Evolutionary conservation across 768 basidiomycete genomes (phyloP), one percentile per base, ranked within the genome.

Genomic region (Tephrocybe sp.): DNA sequence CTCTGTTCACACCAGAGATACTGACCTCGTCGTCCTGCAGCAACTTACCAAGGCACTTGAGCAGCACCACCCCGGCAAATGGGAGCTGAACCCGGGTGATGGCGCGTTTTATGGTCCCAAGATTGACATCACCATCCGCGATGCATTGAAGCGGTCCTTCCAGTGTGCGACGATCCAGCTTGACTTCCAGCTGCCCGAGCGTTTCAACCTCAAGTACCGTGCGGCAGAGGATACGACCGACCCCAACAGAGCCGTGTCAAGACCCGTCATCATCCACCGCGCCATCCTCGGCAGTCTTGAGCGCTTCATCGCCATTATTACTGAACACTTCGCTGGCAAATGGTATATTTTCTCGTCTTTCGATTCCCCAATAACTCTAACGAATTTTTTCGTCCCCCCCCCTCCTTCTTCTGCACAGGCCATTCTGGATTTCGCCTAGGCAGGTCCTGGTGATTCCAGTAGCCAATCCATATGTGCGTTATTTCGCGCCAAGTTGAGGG

Each of bases 91-190:
- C 68, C 90, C 91, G 8, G 96, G 94, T 39, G 97, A 99, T 62
- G 97, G 97, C 44, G 97, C 97, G 9, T 99, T 99, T 81, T 99
- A 99, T 72, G 97, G 97, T 0, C 97, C 97, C 57, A 98, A 98
- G 77, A 96, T 98, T 63, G 97, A 98, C 70, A 96, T 99, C 73
- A 93, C 90, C 53, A 89, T 98, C 65, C 83, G 85, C 21, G 97
- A 99, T 62, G 95, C 97, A 0, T 77, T 98, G 20, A 83, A 79
- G 32, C 85, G 97, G 40, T 92, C 93, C 20, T 96, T 93, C 85
- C 97, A 99, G 69, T 98, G 96, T 63, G 97, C 94, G 34, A 98
- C 97, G 2, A 98, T 98, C 68, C 91, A 98, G 72, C 89, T 99
- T 52, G 96, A 98, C 73, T 99, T 98, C 84, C 93, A 99, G 69